Evolutionary conservation across 345 rosid species (phyloP).

Genomic region (Ceriops zippeliana): DNA sequence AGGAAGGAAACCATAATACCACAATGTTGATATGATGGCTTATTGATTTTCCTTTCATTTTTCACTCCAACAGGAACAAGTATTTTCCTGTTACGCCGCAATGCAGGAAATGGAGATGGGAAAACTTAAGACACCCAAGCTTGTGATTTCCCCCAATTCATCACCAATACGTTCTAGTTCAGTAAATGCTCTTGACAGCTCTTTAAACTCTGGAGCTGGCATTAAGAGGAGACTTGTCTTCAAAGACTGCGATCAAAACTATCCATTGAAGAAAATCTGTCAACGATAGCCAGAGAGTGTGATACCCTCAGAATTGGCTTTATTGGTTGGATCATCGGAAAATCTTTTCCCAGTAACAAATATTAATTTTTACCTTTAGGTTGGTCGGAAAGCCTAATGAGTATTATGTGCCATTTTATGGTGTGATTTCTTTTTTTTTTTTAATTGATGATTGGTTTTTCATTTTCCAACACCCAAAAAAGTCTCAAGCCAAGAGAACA

Average conservation of each 20-base stretch:
- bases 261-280: constrained; percentile 40
- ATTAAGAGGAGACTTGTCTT: constrained; percentile 60
- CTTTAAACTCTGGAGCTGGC: constrained; percentile 38
- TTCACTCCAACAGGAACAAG: constrained; percentile 51
- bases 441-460: constrained; percentile 28
- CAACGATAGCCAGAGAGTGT: constrained; percentile 21
- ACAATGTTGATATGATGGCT: background rate
- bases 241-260: constrained; percentile 37
- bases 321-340: constrained; percentile 21
- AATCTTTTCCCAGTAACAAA: background rate
- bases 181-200: constrained; percentile 17
- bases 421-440: constrained; percentile 8
- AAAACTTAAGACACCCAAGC: constrained; percentile 44
- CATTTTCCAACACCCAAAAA: constrained; percentile 27
- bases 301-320: constrained; percentile 8
- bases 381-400: constrained; percentile 18
- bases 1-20: background rate
- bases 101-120: constrained; percentile 53
- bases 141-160: constrained; percentile 18
- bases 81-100: constrained; percentile 47
- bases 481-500: constrained; percentile 13
- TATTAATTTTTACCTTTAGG: constrained; percentile 19
- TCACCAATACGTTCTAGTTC: constrained; percentile 26
- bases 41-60: constrained; percentile 14
- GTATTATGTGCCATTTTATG: constrained; percentile 24